Base-by-base conservation (phyloP, 371 early-diverging fungal species). In the Mucor piriformis region DNA sequence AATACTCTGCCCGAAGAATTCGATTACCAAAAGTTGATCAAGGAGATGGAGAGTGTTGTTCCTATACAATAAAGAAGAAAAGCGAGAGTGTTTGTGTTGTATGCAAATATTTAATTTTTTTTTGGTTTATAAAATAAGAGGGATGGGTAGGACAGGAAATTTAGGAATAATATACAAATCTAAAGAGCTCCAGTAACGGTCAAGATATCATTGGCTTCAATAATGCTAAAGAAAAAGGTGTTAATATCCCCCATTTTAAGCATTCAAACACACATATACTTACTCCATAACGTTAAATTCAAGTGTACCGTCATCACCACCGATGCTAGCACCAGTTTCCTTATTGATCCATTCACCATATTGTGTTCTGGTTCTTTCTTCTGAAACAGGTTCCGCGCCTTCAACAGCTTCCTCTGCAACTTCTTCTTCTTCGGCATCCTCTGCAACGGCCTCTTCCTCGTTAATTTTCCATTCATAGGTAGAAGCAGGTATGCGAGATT, bases 201-300 rank as follows among this genome's bases (percentile, higher is more conserved):
- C 40, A 92, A 71, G 75, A 92, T 89, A 54, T 88, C 86, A 70
- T 88, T 89, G 33, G 87, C 86, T 67, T 84, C 84, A 51, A 87
- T 82, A 57, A 92, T 77, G 37, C 90, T 91, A 65, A 15, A 42
- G 20, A 21, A 20, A 55, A 12, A 54, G 37, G 61, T 5, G 56
- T 27, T 40, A 20, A 8, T 34, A 27, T 12, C 15, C 8, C 21
- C 12, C 32, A 29, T 15, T 16, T 29, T 12, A 33, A 18, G 6
- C 11, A 18, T 16, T 23, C 6, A 6, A 25, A 34, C 1, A 49
- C 32, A 10, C 6, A 20, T 37, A 18, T 15, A 81, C 86, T 72
- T 83, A 86, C 86, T 86, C 84, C 27, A 79, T 70, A 15, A 86
- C 86, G 33, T 66, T 79, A 58, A 86, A 86, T 54, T 83, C 83